phyloP scores from a whole-genome alignment of 352 stramenopile genomes.

The Phytophthora sansomeana region DNA sequence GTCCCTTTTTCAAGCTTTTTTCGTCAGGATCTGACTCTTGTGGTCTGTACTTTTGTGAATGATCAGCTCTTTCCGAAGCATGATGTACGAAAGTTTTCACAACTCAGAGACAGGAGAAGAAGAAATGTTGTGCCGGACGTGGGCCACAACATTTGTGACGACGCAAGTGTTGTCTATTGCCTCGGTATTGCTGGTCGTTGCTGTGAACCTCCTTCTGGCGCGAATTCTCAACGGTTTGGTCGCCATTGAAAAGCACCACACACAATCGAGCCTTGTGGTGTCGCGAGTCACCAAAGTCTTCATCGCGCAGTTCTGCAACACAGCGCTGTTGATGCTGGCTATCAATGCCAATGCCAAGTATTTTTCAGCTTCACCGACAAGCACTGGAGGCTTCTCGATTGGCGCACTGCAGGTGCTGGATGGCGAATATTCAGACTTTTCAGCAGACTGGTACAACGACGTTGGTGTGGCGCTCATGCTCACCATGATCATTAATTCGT shows the following conservation, averaged over 20 bases:
- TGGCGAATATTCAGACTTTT: slow-evolving; percentile 85
- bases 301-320: slow-evolving; percentile 86
- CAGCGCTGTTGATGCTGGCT: slow-evolving; percentile 72
- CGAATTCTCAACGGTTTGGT: slow-evolving; percentile 76
- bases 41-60: neutral
- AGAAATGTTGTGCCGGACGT: slow-evolving; percentile 63
- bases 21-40: neutral
- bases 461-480: slow-evolving; percentile 84
- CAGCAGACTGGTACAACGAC: slow-evolving; percentile 79
- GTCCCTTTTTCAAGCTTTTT: neutral
- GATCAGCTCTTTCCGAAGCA: slow-evolving; percentile 59
- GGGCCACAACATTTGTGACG: slow-evolving; percentile 73
- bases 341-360: slow-evolving; percentile 86
- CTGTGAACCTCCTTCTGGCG: slow-evolving; percentile 73
- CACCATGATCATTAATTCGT: slow-evolving; percentile 85
- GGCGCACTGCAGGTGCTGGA: slow-evolving; percentile 59
- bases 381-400: slow-evolving; percentile 31
- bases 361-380: slow-evolving; percentile 40
- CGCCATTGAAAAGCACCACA: slow-evolving; percentile 82
- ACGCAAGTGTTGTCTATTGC: slow-evolving; percentile 70
- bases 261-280: slow-evolving; percentile 72
- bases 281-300: slow-evolving; percentile 84
- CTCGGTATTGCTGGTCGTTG: slow-evolving; percentile 76
- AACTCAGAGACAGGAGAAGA: slow-evolving; percentile 44
- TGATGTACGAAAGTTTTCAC: slow-evolving; percentile 68